Percentiles rank a stretch among this genome's conserved stretches.
These are phyloP conservation scores for Elsinoe ampelina DNA, from an alignment of 2,329 filamentous ascomycete species.

Conservation along the genomic window DNA sequence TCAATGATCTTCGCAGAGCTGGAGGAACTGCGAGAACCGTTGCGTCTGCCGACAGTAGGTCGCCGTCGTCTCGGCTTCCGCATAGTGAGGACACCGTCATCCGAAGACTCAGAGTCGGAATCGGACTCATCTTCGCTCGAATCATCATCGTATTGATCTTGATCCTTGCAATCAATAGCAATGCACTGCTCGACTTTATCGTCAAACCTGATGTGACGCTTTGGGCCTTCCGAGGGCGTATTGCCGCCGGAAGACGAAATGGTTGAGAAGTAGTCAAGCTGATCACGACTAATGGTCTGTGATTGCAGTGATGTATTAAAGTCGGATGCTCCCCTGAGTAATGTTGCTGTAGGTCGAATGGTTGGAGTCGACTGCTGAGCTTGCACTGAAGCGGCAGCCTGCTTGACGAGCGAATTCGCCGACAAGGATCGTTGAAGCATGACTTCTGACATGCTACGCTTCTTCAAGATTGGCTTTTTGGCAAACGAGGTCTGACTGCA, in stretches of 20 bases:
- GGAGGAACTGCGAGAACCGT: constrained; percentile 47
- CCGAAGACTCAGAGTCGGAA: constrained; percentile 39
- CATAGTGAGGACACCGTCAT: constrained; percentile 77
- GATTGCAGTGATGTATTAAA: constrained; percentile 56
- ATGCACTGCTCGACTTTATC: constrained; percentile 94
- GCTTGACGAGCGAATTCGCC: constrained; percentile 78
- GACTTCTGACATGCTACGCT: constrained; percentile 89
- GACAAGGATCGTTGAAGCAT: constrained; percentile 87
- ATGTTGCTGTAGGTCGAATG: constrained; percentile 43
- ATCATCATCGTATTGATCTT: constrained; percentile 57
- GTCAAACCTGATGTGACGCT: constrained; percentile 91
- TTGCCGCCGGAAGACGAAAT: constrained; percentile 59
- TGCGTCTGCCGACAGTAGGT: constrained; percentile 37
- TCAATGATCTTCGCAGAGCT: constrained; percentile 70
- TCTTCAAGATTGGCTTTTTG: constrained; percentile 92
- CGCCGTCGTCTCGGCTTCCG: constrained; percentile 49
- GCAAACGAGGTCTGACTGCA: constrained; percentile 59
- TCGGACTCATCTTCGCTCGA: constrained; percentile 38
- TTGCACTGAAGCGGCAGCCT: constrained; percentile 77
- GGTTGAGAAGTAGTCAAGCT: constrained; percentile 54
- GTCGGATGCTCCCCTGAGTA: constrained; percentile 56
- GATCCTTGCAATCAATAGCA: constrained; percentile 77
- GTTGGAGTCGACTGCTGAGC: constrained; percentile 57
- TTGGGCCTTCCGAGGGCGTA: constrained; percentile 53
- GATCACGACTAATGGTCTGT: constrained; percentile 51